Evolutionary conservation across 768 basidiomycete genomes (phyloP).

Genomic region (Lactarius sanguifluus): DNA sequence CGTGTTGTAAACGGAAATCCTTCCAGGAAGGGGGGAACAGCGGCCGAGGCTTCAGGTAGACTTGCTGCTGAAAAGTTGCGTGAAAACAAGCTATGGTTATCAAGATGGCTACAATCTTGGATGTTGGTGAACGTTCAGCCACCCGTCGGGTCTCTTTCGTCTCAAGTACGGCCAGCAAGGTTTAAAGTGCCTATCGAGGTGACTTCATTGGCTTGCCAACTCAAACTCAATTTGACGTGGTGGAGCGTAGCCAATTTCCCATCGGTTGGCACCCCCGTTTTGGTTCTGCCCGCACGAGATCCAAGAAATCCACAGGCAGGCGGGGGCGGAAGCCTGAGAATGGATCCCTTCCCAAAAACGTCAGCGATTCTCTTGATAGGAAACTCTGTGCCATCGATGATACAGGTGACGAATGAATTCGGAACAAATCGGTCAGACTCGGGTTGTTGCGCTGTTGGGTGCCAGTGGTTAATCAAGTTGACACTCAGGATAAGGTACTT

Average conservation of each 20-base stretch:
- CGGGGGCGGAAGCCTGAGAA: not conserved
- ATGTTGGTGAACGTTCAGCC: not conserved
- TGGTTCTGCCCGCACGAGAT: constrained; percentile 5
- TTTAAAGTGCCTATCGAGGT: constrained; percentile 6
- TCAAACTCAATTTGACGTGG: not conserved
- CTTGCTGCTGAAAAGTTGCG: not conserved
- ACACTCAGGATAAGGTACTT: not conserved
- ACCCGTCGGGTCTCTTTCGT: not conserved
- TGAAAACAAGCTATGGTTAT: not conserved
- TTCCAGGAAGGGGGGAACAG: not conserved
- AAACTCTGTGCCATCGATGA: not conserved
- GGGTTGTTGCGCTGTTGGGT: no score
- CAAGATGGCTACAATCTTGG: not conserved
- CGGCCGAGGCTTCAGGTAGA: not conserved
- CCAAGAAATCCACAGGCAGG: no score
- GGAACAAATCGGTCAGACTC: not conserved
- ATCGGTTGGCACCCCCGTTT: not conserved
- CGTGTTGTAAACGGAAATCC: not conserved
- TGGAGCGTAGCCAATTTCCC: not conserved
- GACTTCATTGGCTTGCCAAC: constrained; percentile 8
- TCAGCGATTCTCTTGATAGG: constrained; percentile 7
- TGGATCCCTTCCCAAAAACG: not conserved
- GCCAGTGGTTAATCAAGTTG: no score
- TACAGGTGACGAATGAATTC: not conserved
- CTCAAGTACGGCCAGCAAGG: not conserved